Percentiles rank a stretch among this genome's conserved stretches.
Evolutionary conservation across 2,329 filamentous ascomycete species (phyloP).

Genomic region (Microcera coccophila): DNA sequence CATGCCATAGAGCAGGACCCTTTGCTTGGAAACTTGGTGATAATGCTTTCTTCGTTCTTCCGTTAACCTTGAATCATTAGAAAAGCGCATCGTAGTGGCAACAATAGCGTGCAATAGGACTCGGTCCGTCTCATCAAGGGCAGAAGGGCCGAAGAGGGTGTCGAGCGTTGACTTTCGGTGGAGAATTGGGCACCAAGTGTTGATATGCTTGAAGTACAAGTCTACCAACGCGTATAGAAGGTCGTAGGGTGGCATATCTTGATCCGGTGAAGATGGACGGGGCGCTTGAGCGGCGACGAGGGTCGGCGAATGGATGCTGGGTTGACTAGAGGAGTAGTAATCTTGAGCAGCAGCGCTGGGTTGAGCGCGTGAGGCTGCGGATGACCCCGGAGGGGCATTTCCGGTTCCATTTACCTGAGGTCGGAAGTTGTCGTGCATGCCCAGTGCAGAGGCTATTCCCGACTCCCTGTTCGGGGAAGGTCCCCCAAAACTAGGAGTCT

Average conservation of each 20-base stretch:
- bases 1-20: slow-evolving; percentile 80
- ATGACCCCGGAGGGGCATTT: slow-evolving; percentile 37
- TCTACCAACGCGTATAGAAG: slow-evolving; percentile 69
- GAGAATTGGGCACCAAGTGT: slow-evolving; percentile 86
- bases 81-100: slow-evolving; percentile 81
- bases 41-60: slow-evolving; percentile 70
- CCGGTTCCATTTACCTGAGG: slow-evolving; percentile 40
- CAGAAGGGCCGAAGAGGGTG: slow-evolving; percentile 71
- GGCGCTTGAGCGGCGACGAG: slow-evolving; percentile 48
- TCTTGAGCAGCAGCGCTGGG: slow-evolving; percentile 45
- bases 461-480: slow-evolving; percentile 49
- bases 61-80: slow-evolving; percentile 69
- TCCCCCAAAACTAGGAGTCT: slow-evolving; percentile 45
- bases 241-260: slow-evolving; percentile 71
- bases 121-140: slow-evolving; percentile 74
- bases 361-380: slow-evolving; percentile 35
- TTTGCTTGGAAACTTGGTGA: slow-evolving; percentile 77
- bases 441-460: slow-evolving; percentile 44
- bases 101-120: slow-evolving; percentile 86
- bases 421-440: slow-evolving; percentile 48
- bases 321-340: slow-evolving; percentile 44
- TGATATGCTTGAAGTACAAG: slow-evolving; percentile 75
- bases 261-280: slow-evolving; percentile 40
- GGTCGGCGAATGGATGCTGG: slow-evolving; percentile 54
- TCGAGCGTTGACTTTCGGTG: slow-evolving; percentile 80